These are phyloP conservation scores for Solanum virginianum DNA, from an alignment of 257 asterid genomes.

Conservation along the genomic window DNA sequence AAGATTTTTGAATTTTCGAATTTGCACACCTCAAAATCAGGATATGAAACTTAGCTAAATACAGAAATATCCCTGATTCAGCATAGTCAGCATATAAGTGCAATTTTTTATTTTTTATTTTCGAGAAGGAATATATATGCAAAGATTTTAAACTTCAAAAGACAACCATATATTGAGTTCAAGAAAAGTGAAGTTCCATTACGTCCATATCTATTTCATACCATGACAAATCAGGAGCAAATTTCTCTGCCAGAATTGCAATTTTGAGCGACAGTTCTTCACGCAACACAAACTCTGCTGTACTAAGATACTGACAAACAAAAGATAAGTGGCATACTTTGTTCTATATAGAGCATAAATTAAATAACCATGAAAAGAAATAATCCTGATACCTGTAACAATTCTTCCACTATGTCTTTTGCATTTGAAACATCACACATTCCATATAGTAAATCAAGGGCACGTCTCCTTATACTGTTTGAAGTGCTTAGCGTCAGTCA, in stretches of 20 bases:
- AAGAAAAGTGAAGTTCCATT: background rate
- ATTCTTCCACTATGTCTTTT: constrained; percentile 92
- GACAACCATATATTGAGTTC: background rate
- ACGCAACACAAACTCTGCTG: constrained; percentile 65
- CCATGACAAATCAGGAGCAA: constrained; percentile 97
- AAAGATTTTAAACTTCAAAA: background rate
- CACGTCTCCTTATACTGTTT: constrained; percentile 84
- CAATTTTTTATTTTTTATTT: background rate
- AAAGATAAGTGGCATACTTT: constrained; percentile 5
- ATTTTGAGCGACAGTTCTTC: constrained; percentile 71
- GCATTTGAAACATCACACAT: constrained; percentile 99
- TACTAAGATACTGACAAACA: constrained; percentile 59
- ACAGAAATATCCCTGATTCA: background rate
- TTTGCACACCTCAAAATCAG: background rate
- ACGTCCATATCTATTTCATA: constrained; percentile 14
- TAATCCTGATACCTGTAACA: constrained; percentile 55
- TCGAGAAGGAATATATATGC: background rate
- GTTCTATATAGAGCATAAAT: background rate
- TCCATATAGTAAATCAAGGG: constrained; percentile 94
- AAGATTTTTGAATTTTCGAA: background rate
- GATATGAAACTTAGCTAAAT: background rate
- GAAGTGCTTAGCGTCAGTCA: constrained; percentile 6
- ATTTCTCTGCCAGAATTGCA: constrained; percentile 93
- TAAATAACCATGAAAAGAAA: constrained; percentile 3
- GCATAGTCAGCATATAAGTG: background rate